phyloP scores from a whole-genome alignment of 2,329 filamentous ascomycete species.

The Hirsutella rhossiliensis region DNA sequence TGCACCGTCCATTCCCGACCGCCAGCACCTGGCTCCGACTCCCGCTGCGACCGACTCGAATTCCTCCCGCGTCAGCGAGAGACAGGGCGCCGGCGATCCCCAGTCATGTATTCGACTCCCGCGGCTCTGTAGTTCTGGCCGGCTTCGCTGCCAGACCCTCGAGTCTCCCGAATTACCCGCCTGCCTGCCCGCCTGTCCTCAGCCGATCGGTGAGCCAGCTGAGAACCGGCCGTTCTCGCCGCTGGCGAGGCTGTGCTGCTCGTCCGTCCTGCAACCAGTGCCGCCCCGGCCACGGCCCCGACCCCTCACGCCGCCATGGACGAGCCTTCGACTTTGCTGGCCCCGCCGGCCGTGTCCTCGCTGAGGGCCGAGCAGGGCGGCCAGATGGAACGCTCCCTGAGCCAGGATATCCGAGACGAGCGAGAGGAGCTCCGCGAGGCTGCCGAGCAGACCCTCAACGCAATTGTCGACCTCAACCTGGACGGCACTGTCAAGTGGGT shows the following conservation, averaged over 20 bases:
- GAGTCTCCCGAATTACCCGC: slow-evolving; percentile 11
- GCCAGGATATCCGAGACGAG: slow-evolving; percentile 85
- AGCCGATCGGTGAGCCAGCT: background rate
- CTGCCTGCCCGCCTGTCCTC: background rate
- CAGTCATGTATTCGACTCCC: slow-evolving; percentile 35
- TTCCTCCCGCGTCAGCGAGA: slow-evolving; percentile 9
- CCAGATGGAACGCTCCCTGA: slow-evolving; percentile 56
- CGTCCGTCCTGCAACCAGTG: background rate
- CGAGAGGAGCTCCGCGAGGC: slow-evolving; percentile 89
- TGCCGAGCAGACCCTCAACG: slow-evolving; percentile 90
- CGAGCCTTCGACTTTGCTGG: slow-evolving; percentile 23
- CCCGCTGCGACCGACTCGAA: background rate
- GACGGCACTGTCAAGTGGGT: slow-evolving; percentile 91
- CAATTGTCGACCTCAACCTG: slow-evolving; percentile 87
- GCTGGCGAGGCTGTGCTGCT: background rate
- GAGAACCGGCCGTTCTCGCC: background rate
- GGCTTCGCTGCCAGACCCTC: slow-evolving; percentile 31
- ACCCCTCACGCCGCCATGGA: slow-evolving; percentile 28
- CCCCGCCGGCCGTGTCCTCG: slow-evolving; percentile 40
- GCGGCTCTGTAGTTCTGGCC: slow-evolving; percentile 35
- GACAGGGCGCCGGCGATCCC: slow-evolving; percentile 15
- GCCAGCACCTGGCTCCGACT: background rate
- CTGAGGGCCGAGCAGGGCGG: slow-evolving; percentile 36
- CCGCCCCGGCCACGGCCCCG: background rate
- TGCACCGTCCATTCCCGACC: background rate